These are phyloP conservation scores for Diaporthe australafricana DNA, from an alignment of 2,329 filamentous ascomycete species.

Conservation along the genomic window DNA sequence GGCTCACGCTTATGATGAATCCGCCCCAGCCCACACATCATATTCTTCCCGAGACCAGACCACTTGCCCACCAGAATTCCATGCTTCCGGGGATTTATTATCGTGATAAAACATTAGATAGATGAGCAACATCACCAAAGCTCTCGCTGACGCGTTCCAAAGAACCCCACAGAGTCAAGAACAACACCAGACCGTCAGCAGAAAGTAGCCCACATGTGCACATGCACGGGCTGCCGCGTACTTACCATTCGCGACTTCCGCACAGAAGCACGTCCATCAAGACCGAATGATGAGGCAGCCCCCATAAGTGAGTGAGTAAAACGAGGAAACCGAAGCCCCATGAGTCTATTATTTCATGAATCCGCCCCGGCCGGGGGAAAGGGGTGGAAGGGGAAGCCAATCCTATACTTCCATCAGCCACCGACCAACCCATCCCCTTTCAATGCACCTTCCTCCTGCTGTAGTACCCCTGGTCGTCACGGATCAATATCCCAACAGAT, in stretches of 20 bases:
- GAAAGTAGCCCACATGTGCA: not conserved
- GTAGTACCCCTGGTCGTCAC: not conserved
- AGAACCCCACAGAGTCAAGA: not conserved
- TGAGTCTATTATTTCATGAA: constrained; percentile 25
- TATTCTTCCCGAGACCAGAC: not conserved
- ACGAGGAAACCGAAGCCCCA: constrained; percentile 14
- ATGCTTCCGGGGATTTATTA: not conserved
- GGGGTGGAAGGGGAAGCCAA: not conserved
- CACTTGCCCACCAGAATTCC: not conserved
- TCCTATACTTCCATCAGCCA: not conserved
- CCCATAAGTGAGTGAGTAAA: not conserved
- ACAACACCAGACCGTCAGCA: not conserved
- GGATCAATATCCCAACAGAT: constrained; percentile 11
- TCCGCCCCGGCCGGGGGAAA: not conserved
- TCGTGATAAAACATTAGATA: constrained; percentile 16
- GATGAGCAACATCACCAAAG: not conserved
- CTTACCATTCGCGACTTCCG: not conserved
- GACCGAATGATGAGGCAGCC: not conserved
- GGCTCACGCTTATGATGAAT: not conserved
- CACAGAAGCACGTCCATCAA: not conserved
- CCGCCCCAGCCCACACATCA: not conserved
- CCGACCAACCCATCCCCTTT: not conserved
- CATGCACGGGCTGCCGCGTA: not conserved
- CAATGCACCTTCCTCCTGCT: constrained; percentile 7
- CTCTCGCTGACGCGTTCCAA: not conserved